These are phyloP conservation scores for Solanum tacnaense DNA, from an alignment of 257 asterid species.

Conservation along the genomic window DNA sequence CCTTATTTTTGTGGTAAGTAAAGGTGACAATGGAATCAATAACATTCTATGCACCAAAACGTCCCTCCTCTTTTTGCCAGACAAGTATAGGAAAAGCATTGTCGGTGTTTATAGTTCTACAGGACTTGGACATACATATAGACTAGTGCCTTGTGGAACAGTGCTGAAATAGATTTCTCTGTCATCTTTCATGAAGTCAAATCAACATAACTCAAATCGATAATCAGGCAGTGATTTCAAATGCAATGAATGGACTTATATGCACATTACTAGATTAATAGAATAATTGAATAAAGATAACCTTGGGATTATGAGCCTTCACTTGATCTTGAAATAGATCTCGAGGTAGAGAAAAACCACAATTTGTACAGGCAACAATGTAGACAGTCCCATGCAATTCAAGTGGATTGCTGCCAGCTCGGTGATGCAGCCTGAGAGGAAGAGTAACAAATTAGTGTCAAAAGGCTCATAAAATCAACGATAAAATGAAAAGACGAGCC, in stretches of 20 bases:
- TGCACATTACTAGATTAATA: not conserved
- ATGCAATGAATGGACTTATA: not conserved
- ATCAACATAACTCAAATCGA: not conserved
- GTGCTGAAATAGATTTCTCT: not conserved
- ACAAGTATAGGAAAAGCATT: not conserved
- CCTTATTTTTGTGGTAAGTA: not conserved
- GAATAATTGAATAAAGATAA: slow-evolving; percentile 16
- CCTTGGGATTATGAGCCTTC: slow-evolving; percentile 83
- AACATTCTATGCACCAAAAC: not conserved
- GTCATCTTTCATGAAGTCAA: not conserved
- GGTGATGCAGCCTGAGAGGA: slow-evolving; percentile 77
- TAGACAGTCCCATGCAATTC: slow-evolving; percentile 96
- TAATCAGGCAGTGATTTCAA: not conserved
- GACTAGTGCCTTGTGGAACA: not conserved
- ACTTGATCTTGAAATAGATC: slow-evolving; percentile 77
- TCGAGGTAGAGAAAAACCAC: slow-evolving; percentile 75
- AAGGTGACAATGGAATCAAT: not conserved
- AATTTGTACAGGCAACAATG: slow-evolving; percentile 64
- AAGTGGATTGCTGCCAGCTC: slow-evolving; percentile 92
- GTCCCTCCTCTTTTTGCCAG: not conserved
- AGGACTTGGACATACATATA: not conserved
- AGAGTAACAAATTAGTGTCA: slow-evolving; percentile 1
- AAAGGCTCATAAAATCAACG: not conserved
- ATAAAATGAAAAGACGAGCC: not conserved
- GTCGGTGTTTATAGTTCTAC: not conserved